phyloP scores from a whole-genome alignment of 2,329 filamentous ascomycete genomes.

The Fusarium oxysporum region DNA sequence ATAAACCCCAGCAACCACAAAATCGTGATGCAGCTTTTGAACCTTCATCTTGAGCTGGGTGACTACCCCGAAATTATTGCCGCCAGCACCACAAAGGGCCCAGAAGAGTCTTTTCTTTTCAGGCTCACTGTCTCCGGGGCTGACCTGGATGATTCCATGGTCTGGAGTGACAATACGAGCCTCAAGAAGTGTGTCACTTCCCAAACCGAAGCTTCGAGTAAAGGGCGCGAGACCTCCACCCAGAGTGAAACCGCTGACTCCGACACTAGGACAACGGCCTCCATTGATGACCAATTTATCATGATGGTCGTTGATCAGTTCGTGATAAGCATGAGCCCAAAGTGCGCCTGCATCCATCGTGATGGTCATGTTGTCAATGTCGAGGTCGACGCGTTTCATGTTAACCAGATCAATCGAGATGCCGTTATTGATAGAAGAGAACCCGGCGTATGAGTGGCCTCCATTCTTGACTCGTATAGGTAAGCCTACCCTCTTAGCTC shows the following conservation, averaged over 20 bases:
- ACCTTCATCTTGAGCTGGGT: constrained; percentile 47
- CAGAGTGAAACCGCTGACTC: constrained; percentile 53
- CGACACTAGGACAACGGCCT: constrained; percentile 51
- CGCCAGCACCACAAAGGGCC: constrained; percentile 55
- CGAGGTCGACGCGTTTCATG: constrained; percentile 46
- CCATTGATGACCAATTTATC: constrained; percentile 47
- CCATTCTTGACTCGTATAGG: constrained; percentile 46
- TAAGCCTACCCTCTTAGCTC: constrained; percentile 7
- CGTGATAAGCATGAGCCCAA: constrained; percentile 51
- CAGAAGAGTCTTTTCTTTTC: constrained; percentile 50
- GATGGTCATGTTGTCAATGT: constrained; percentile 30
- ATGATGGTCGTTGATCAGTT: constrained; percentile 38
- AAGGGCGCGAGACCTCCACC: constrained; percentile 53
- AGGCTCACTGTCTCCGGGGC: accelerated
- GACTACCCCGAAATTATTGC: constrained; percentile 56
- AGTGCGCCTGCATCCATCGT: constrained; percentile 44
- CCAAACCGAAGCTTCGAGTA: constrained; percentile 41
- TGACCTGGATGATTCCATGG: not conserved
- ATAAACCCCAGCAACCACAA: constrained; percentile 44
- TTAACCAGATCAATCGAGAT: constrained; percentile 48
- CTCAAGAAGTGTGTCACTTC: constrained; percentile 18
- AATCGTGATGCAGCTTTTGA: constrained; percentile 8
- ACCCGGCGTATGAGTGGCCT: constrained; percentile 49
- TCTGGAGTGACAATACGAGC: constrained; percentile 9
- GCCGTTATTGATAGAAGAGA: constrained; percentile 45